These are phyloP conservation scores for Botrytis fragariae DNA, from an alignment of 2,329 filamentous ascomycete genomes.

Conservation along the genomic window DNA sequence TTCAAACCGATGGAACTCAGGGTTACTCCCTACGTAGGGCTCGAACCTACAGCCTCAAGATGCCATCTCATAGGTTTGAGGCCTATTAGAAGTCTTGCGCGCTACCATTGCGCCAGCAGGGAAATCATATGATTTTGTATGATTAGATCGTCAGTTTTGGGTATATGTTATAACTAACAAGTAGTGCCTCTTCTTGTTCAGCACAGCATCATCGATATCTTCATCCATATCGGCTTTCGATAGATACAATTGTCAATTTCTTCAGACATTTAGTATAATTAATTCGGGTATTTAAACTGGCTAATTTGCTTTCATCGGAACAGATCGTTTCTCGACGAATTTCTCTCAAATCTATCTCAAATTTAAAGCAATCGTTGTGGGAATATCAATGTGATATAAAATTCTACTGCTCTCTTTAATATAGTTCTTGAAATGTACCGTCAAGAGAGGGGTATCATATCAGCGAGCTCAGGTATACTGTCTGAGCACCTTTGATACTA, in stretches of 20 bases:
- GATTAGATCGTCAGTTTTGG: neutral
- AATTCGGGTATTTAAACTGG: too few relatives aligned
- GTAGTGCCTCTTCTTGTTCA: fast-evolving
- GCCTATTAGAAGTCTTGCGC: conserved; percentile 18
- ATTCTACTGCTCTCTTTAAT: neutral
- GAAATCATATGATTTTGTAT: conserved; percentile 2
- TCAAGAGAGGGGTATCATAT: too few relatives aligned
- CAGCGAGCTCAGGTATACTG: neutral
- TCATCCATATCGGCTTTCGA: neutral
- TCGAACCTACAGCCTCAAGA: conserved; percentile 9
- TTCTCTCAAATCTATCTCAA: neutral
- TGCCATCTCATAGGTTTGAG: too few relatives aligned
- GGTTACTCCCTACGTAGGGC: conserved; percentile 5
- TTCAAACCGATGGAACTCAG: conserved; percentile 14
- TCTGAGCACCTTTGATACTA: too few relatives aligned
- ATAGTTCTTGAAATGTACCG: too few relatives aligned
- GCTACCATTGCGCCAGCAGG: conserved; percentile 18
- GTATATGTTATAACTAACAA: fast-evolving
- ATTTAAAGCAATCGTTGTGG: neutral
- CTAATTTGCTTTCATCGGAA: neutral
- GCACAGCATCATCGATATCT: neutral
- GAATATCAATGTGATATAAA: neutral
- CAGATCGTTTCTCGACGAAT: neutral
- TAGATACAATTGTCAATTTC: neutral
- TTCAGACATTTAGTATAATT: too few relatives aligned